A percentile compares a stretch with the other conserved stretches of the same genome.
phyloP scores from a whole-genome alignment of 176 grass and related monocot species.

The Eleusine coracana region DNA sequence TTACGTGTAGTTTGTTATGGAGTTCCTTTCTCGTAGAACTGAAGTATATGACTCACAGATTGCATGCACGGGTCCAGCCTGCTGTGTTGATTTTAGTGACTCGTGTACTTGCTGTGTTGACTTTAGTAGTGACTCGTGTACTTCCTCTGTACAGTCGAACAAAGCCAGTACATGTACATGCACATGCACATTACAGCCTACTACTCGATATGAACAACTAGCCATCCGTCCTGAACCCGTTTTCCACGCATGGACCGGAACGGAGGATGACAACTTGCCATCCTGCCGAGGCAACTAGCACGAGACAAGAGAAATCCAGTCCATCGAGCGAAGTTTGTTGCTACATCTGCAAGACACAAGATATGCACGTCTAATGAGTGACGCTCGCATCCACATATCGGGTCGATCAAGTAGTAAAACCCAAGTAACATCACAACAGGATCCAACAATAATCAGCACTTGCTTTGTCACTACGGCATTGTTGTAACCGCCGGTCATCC shows the following conservation, averaged over 20 bases:
- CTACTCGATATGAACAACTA: background rate
- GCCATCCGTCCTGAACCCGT: background rate
- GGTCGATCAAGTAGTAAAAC: constrained; percentile 22
- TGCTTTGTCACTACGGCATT: constrained; percentile 40
- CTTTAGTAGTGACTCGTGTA: background rate
- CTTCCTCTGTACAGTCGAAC: too few relatives aligned
- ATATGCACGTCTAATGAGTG: constrained; percentile 9
- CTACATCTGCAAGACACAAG: background rate
- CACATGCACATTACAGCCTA: too few relatives aligned
- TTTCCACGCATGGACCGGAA: background rate
- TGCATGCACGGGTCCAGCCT: background rate
- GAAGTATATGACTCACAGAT: background rate
- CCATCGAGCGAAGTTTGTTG: background rate
- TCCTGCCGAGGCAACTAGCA: background rate
- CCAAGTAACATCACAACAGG: constrained; percentile 17
- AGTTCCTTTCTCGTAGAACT: background rate
- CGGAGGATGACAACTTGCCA: background rate
- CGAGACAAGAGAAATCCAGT: background rate
- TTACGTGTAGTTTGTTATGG: too few relatives aligned
- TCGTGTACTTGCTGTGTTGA: background rate
- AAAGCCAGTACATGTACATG: too few relatives aligned
- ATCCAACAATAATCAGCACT: background rate
- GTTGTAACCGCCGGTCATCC: constrained; percentile 3
- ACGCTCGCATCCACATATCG: background rate
- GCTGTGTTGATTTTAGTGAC: background rate